Base-by-base conservation (phyloP, 2,329 filamentous ascomycete genomes). In the Trichoderma sp. region DNA sequence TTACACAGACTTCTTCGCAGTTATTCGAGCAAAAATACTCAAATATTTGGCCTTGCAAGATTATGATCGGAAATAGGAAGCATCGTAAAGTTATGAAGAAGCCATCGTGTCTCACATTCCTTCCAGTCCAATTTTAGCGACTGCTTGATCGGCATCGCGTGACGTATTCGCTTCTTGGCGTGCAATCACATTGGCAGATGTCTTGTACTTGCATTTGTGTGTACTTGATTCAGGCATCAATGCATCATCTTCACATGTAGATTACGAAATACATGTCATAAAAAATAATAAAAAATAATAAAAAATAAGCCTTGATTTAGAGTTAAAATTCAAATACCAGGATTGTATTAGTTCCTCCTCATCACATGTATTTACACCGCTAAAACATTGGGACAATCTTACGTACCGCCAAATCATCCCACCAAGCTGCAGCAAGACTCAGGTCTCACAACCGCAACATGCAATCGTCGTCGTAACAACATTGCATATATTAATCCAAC, bases 61-160 rank as follows among this genome's bases (percentile, higher is more conserved):
- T 12, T 5, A 19, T 29, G 8, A 17, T 2, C 9, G 8, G 3
- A 2, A 3, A 19, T 1, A 9, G 1, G 2, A n/a, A n/a, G 4
- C 4, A 32, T 34, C n/a, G 17, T 34, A 9, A 32, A 19, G 3
- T 17, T 54, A 7, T 34, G 9, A 19, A 34, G 17, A 22, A n/a
- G 4, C 2, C 2, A 6, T 1, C 10, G 3, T 34, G 17, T 54
- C 52, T 54, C 27, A 17, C 17, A 17, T 4, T 4, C 5, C 52
- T 19, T 54, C 52, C 52, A 29, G 50, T 29, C 9, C n/a, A n/a
- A n/a, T 54, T 34, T 19, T 54, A 54, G 42, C 22, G 10, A 19
- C 19, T 22, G 50, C 27, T 34, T 56, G 52, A 34, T 56, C 53
- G 25, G 34, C 53, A 56, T 56, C 7, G 13, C 2, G 37, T 56